Percentiles rank a stretch among this genome's conserved stretches.
Conservation (phyloP, 2,329 filamentous ascomycete species). For the Nemania sp. region DNA sequence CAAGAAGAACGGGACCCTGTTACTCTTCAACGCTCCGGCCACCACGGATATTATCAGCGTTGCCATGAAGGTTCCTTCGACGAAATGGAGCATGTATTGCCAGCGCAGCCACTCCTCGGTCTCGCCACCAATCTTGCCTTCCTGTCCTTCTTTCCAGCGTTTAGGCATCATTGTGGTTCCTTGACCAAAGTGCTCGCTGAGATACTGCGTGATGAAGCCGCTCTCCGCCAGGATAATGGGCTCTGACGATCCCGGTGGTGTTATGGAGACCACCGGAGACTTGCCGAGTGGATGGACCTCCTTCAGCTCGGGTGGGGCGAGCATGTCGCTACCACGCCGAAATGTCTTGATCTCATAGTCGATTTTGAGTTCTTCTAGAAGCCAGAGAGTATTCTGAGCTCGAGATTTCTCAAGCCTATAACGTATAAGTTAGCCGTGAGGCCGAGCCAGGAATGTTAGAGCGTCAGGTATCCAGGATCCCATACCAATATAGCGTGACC, state of each 20-base stretch:
- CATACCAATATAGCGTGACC: constrained; percentile 66
- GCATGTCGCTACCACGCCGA: constrained; percentile 63
- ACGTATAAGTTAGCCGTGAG: constrained; percentile 21
- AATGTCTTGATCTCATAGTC: constrained; percentile 80
- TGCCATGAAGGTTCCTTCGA: constrained; percentile 74
- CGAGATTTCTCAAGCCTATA: constrained; percentile 80
- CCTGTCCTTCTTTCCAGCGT: constrained; percentile 60
- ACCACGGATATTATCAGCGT: constrained; percentile 31
- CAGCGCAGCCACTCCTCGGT: constrained; percentile 63
- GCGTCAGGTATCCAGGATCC: too few relatives aligned
- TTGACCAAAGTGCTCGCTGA: constrained; percentile 65
- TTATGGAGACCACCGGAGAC: constrained; percentile 75
- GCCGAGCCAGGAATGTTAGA: too few relatives aligned
- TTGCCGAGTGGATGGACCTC: constrained; percentile 85
- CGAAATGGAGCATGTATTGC: constrained; percentile 78
- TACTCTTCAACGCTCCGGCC: constrained; percentile 45
- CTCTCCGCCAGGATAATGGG: constrained; percentile 77
- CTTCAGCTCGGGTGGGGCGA: constrained; percentile 77
- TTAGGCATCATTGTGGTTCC: constrained; percentile 54
- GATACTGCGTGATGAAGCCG: constrained; percentile 78
- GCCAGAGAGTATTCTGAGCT: constrained; percentile 81
- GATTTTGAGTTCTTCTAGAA: constrained; percentile 79
- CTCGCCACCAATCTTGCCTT: constrained; percentile 61
- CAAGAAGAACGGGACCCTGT: constrained; percentile 55
- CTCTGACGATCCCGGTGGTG: constrained; percentile 43